Conservation (phyloP, 192 early-diverging fungal species). For the Dissophora globulifera region DNA sequence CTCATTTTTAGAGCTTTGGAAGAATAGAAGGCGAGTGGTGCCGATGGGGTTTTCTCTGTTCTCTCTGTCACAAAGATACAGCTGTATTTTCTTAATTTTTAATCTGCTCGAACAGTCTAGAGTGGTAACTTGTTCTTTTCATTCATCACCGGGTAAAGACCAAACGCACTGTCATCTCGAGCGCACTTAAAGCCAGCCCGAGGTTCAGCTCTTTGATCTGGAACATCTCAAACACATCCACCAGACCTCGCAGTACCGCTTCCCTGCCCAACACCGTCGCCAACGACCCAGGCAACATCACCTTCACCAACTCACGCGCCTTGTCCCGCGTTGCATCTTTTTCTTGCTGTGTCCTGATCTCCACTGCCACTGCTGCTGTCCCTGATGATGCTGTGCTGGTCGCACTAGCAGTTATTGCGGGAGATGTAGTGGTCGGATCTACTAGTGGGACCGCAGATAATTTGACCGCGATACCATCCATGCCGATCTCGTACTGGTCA, state of each 20-base stretch:
- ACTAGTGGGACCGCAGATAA: background rate
- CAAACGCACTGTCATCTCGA: slow-evolving; percentile 44
- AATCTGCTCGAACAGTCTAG: too few relatives aligned
- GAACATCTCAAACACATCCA: slow-evolving; percentile 50
- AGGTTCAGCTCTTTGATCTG: slow-evolving; percentile 51
- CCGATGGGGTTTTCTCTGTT: too few relatives aligned
- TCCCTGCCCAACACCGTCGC: slow-evolving; percentile 36
- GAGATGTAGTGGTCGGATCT: background rate
- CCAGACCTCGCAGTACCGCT: slow-evolving; percentile 31
- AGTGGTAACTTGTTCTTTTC: too few relatives aligned
- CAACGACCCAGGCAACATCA: slow-evolving; percentile 39
- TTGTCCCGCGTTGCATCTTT: slow-evolving; percentile 37
- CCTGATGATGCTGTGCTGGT: background rate
- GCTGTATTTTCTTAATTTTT: too few relatives aligned
- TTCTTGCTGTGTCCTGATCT: slow-evolving; percentile 7
- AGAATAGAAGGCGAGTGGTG: too few relatives aligned
- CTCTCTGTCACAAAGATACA: too few relatives aligned
- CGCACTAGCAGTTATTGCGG: background rate
- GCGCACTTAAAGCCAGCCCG: slow-evolving; percentile 42
- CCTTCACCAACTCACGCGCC: slow-evolving; percentile 45
- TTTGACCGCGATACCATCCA: slow-evolving; percentile 37
- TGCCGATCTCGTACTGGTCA: slow-evolving; percentile 21
- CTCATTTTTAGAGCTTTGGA: too few relatives aligned
- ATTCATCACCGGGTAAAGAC: slow-evolving; percentile 25
- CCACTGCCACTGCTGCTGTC: background rate